A percentile compares a stretch with the other conserved stretches of the same genome.
These are phyloP conservation scores for Aureobasidium sp. DNA, from an alignment of 2,329 filamentous ascomycete species.

Conservation along the genomic window DNA sequence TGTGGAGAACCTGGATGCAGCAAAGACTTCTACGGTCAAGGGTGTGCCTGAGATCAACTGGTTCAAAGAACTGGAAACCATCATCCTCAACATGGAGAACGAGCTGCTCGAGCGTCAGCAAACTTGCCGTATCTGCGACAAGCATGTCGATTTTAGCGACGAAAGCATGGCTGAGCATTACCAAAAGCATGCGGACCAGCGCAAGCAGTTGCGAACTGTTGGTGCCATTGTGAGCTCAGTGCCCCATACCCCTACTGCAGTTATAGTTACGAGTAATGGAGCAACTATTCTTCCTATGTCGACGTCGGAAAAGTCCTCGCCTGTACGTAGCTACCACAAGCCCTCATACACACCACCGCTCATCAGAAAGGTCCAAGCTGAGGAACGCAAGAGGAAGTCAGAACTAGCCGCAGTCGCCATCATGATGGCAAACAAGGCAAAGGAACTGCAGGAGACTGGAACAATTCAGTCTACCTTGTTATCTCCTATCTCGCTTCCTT, in stretches of 20 bases:
- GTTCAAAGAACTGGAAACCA: not conserved
- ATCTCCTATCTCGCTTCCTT: not conserved
- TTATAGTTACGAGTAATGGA: not conserved
- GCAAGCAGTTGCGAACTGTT: not conserved
- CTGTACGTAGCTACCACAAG: not conserved
- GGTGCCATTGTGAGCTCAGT: not conserved
- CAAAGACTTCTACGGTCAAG: not conserved
- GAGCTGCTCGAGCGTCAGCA: conserved; percentile 11
- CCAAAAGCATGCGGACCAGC: not conserved
- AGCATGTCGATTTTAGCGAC: not conserved
- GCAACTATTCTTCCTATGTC: not conserved
- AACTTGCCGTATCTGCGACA: conserved; percentile 1
- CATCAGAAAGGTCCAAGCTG: not conserved
- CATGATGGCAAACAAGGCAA: not conserved
- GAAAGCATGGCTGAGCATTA: not conserved
- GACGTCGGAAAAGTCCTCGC: not conserved
- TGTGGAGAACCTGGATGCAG: not conserved
- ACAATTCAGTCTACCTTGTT: not conserved
- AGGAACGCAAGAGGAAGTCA: not conserved
- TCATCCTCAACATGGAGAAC: not conserved
- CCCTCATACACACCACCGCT: not conserved
- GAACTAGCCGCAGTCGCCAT: not conserved
- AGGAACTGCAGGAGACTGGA: not conserved
- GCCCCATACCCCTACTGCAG: not conserved
- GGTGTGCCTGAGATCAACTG: not conserved